phyloP scores from a whole-genome alignment of 495 filamentous ascomycete species.

The Aspergillus homomorphus region DNA sequence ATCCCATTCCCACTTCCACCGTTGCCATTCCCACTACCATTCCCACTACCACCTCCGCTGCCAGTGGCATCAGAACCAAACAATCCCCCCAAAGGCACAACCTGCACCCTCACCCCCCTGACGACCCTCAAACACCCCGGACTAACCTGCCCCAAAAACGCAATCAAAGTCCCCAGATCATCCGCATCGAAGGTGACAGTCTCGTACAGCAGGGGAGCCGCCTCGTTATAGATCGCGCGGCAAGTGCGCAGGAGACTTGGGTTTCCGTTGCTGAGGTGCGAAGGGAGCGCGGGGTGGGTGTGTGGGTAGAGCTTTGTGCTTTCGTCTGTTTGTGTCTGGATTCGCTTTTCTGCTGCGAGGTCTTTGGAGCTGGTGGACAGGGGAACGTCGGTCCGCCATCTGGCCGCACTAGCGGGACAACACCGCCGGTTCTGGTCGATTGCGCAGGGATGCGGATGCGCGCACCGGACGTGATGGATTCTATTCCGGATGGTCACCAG shows the following conservation, averaged over 20 bases:
- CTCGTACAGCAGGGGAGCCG: constrained; percentile 31
- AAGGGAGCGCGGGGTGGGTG: constrained; percentile 31
- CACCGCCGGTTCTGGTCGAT: constrained; percentile 37
- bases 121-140: constrained; percentile 20
- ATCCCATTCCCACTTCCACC: no score
- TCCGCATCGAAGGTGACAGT: constrained; percentile 36
- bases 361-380: constrained; percentile 4
- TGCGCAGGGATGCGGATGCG: constrained; percentile 15
- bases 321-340: constrained; percentile 34
- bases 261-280: constrained; percentile 23
- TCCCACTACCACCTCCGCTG: no score
- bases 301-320: constrained; percentile 39
- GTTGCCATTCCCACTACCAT: no score
- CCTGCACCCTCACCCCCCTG: constrained; percentile 16
- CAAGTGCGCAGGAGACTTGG: constrained; percentile 39
- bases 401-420: constrained; percentile 36
- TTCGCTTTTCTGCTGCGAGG: constrained; percentile 11
- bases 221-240: constrained; percentile 41
- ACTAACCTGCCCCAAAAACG: constrained; percentile 28
- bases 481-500: constrained; percentile 42
- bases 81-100: not conserved
- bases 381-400: constrained; percentile 30
- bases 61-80: no score
- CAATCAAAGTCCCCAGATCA: constrained; percentile 42
- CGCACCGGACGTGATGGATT: constrained; percentile 41